phyloP scores from a whole-genome alignment of 2,329 filamentous ascomycete species.

The Sporothrix mexicana region DNA sequence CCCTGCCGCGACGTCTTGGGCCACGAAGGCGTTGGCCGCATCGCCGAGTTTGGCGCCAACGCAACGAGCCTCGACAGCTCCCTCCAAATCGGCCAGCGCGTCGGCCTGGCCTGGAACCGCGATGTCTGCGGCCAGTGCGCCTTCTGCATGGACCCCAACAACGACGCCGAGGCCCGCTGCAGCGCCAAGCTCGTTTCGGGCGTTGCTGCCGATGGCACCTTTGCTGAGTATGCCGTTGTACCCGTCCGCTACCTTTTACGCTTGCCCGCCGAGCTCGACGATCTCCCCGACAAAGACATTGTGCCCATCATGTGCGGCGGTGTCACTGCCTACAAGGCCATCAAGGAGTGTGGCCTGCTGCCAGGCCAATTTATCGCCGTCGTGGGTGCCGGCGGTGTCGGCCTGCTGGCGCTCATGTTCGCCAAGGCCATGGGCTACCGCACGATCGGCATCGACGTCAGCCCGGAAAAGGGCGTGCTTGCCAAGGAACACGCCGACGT shows the following conservation, averaged over 20 bases:
- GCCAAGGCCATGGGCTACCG: slow-evolving; percentile 52
- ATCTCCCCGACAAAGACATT: slow-evolving; percentile 45
- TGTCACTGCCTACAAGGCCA: slow-evolving; percentile 52
- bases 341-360: slow-evolving; percentile 44
- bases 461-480: slow-evolving; percentile 42
- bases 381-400: slow-evolving; percentile 49
- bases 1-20: slow-evolving; percentile 47
- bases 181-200: slow-evolving; percentile 45
- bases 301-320: slow-evolving; percentile 53
- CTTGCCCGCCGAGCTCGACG: slow-evolving; percentile 43
- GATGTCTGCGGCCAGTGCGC: slow-evolving; percentile 47
- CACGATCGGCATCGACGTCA: slow-evolving; percentile 49
- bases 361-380: slow-evolving; percentile 49
- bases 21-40: slow-evolving; percentile 53
- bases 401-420: slow-evolving; percentile 48
- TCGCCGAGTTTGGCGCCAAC: slow-evolving; percentile 47
- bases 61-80: slow-evolving; percentile 40
- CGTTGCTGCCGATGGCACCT: slow-evolving; percentile 47
- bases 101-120: slow-evolving; percentile 50
- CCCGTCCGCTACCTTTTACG: slow-evolving; percentile 46
- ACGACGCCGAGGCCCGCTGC: slow-evolving; percentile 49
- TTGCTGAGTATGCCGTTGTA: slow-evolving; percentile 48
- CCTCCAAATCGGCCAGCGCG: slow-evolving; percentile 45
- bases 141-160: slow-evolving; percentile 40
- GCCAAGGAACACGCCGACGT: slow-evolving; percentile 43